Percentiles rank a stretch among this genome's conserved stretches.
phyloP scores from a whole-genome alignment of 2,329 filamentous ascomycete species.

The Aspergillus sp. region DNA sequence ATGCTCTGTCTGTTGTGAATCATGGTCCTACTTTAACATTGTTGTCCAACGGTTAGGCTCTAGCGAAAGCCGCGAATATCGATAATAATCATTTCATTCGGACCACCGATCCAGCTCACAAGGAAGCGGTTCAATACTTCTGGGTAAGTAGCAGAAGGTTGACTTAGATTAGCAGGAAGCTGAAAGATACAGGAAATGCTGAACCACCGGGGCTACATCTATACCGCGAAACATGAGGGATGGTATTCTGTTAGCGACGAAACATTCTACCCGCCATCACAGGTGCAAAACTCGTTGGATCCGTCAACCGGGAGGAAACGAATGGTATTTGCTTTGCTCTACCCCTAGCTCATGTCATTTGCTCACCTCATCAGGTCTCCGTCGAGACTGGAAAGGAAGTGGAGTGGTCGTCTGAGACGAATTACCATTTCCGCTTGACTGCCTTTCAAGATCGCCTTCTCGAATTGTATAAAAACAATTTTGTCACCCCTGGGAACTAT shows the following conservation, averaged over 20 bases:
- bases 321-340: conserved; percentile 47
- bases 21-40: neutral
- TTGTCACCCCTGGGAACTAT: conserved; percentile 64
- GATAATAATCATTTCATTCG: conserved; percentile 83
- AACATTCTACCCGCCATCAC: conserved; percentile 79
- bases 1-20: neutral
- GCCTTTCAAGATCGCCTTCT: conserved; percentile 72
- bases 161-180: neutral
- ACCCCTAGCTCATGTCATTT: neutral
- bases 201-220: conserved; percentile 68
- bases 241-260: conserved; percentile 98
- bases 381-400: conserved; percentile 86
- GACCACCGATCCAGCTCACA: conserved; percentile 78
- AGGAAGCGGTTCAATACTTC: conserved; percentile 77
- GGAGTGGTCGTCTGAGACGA: conserved; percentile 87
- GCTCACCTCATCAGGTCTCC: conserved; percentile 46
- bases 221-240: conserved; percentile 77
- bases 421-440: conserved; percentile 91
- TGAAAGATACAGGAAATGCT: conserved; percentile 52
- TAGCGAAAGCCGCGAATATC: conserved; percentile 64
- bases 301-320: conserved; percentile 75
- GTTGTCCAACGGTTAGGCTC: conserved; percentile 36
- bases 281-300: conserved; percentile 67
- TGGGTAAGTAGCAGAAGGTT: conserved; percentile 51
- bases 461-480: conserved; percentile 72